Conservation (phyloP, 139 green algal species). For the Tetraselmis chui region DNA sequence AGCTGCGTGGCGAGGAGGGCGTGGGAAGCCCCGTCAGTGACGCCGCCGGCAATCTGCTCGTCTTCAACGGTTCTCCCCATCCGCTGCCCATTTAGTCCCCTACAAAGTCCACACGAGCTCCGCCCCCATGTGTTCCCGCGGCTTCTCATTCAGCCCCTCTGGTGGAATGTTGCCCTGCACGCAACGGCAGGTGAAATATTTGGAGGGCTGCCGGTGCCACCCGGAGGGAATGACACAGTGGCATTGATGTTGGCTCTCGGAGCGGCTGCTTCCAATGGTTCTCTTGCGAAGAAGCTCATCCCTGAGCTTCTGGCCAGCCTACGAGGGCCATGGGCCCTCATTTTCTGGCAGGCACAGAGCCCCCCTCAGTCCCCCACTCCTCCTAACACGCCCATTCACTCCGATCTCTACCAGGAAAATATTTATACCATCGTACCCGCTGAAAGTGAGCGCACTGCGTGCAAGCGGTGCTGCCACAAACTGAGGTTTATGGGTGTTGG, state of each 20-base stretch:
- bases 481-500: too few species aligned
- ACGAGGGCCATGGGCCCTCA: slow-evolving; percentile 68
- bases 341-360: slow-evolving; percentile 60
- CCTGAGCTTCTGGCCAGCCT: slow-evolving; percentile 32
- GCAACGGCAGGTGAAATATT: slow-evolving; percentile 53
- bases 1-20: slow-evolving; percentile 43
- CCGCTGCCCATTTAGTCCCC: neutral
- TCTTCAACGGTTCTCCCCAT: slow-evolving; percentile 54
- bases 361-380: too few species aligned
- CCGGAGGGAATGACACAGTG: slow-evolving; percentile 41
- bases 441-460: too few species aligned
- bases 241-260: slow-evolving; percentile 36
- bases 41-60: slow-evolving; percentile 44
- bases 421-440: too few species aligned
- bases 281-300: slow-evolving; percentile 1
- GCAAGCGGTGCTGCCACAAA: too few species aligned
- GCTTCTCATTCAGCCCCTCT: too few species aligned
- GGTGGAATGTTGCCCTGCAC: too few species aligned
- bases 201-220: slow-evolving; percentile 31
- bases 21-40: slow-evolving; percentile 10
- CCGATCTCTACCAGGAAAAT: too few species aligned
- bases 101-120: neutral
- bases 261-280: neutral
- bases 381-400: too few species aligned
- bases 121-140: neutral